A percentile compares a stretch with the other conserved stretches of the same genome.
Evolutionary conservation across 306 rosid genomes (phyloP).

Genomic region (Herpetospermum pedunculosum): DNA sequence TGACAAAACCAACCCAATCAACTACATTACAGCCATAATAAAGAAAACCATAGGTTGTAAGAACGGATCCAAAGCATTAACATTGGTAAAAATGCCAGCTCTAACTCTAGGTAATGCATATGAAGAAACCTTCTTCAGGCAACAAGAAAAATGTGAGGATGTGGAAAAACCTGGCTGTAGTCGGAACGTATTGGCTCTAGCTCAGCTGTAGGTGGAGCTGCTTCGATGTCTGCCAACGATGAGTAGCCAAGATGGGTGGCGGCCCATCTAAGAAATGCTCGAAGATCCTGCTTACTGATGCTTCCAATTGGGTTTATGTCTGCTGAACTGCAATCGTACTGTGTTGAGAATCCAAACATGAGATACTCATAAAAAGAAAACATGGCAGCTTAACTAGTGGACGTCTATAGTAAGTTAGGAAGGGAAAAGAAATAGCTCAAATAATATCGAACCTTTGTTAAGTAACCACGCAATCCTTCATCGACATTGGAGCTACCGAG

Average conservation of each 20-base stretch:
- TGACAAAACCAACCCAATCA: not conserved
- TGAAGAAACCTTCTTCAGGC: not conserved
- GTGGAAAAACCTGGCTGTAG: constrained; percentile 62
- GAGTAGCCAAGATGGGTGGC: constrained; percentile 73
- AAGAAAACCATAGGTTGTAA: not conserved
- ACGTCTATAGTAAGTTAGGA: not conserved
- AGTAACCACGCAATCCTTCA: constrained; percentile 82
- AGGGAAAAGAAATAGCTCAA: not conserved
- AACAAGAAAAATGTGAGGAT: not conserved
- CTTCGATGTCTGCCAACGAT: constrained; percentile 80
- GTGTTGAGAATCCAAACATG: constrained; percentile 14
- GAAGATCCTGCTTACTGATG: constrained; percentile 83
- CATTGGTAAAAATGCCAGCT: not conserved
- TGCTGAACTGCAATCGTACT: constrained; percentile 96
- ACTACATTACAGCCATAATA: not conserved
- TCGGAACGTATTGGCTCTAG: constrained; percentile 89
- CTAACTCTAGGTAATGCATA: not conserved
- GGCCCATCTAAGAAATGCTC: constrained; percentile 83
- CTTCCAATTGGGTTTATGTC: constrained; percentile 95
- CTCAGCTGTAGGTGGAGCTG: constrained; percentile 98
- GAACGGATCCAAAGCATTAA: not conserved
- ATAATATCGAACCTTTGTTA: constrained; percentile 55
- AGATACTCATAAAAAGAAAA: not conserved
- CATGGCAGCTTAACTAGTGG: not conserved
- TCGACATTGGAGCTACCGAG: constrained; percentile 93